Evolutionary conservation across 2,329 filamentous ascomycete species (phyloP), one percentile per base, ranked within the genome.

Genomic region (Neofusicoccum umdonicola): DNA sequence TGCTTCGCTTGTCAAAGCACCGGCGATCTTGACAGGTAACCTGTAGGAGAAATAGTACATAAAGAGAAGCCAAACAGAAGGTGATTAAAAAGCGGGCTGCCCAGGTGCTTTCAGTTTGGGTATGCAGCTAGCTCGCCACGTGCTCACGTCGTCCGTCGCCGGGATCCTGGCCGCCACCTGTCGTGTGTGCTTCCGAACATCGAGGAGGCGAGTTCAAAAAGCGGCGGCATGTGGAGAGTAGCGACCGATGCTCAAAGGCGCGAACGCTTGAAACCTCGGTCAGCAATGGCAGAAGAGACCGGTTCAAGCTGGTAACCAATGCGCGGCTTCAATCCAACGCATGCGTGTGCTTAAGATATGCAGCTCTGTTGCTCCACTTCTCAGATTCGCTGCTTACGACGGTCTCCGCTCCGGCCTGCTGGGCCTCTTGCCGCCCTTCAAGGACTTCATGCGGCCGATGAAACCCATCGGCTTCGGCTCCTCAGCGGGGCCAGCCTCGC

Each of bases 351-450:
- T 47, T 60, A 19, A 47, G 42, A 60, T 37, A 52, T 52, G 37
- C 41, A 47, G 15, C n/a, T 35, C 27, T 39, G 41, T 60, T 47
- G 56, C 12, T 39, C 12, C 44, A 13, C 9, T n/a, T 35, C 27
- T 47, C 34, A 15, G 3, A 45, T 19, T 35, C 15, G 13, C 31
- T 60, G 27, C 44, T 64, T 60, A 64, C 62, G 63, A 65, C 17
- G 50, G 37, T 27, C 56, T 60, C 50, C 74, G 71, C 66, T 78
- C 76, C 3, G 75, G 72, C 56, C 76, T 68, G 34, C 74, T 70
- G n/a, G 34, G 52, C 63, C 68, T 65, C 62, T 72, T 71, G 22
- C 75, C 75, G 7, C 76, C 75, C 69, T 77, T 78, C 66, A 78
- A 65, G 66, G 72, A 75, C 71, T 78, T 78, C 63, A 65, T 65